Percentiles rank a stretch among this genome's conserved stretches.
These are phyloP conservation scores for Backusella macrospora DNA, from an alignment of 192 early-diverging fungal genomes.

Conservation along the genomic window DNA sequence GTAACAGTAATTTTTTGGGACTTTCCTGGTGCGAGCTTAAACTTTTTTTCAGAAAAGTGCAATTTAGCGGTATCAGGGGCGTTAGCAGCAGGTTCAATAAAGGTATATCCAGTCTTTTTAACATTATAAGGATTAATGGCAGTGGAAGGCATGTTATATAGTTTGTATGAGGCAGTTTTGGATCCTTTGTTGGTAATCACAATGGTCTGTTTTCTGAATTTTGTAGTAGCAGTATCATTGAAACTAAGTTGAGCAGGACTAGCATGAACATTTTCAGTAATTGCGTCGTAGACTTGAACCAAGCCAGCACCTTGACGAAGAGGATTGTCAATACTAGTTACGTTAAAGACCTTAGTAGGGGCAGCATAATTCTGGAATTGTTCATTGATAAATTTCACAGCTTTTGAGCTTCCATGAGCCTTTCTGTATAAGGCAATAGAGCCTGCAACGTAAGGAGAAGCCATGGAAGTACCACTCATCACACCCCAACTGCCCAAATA, in stretches of 20 bases:
- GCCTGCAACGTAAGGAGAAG: constrained; percentile 84
- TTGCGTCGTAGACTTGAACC: constrained; percentile 50
- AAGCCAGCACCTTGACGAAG: constrained; percentile 58
- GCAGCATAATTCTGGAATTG: constrained; percentile 41
- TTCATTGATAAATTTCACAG: constrained; percentile 31
- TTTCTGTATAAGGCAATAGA: constrained; percentile 51
- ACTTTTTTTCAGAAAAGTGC: constrained; percentile 23
- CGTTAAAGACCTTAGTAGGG: not conserved
- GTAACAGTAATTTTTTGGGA: constrained; percentile 26
- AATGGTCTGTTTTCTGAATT: constrained; percentile 38
- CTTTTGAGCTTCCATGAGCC: constrained; percentile 27
- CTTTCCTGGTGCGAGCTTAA: constrained; percentile 28
- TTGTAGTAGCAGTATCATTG: constrained; percentile 49
- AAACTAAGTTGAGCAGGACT: constrained; percentile 54
- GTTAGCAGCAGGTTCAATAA: constrained; percentile 16
- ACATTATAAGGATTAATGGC: constrained; percentile 46
- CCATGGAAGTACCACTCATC: constrained; percentile 93
- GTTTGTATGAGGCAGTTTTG: constrained; percentile 37
- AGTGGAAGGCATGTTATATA: constrained; percentile 44
- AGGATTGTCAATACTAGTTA: constrained; percentile 26
- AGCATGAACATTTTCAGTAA: constrained; percentile 37
- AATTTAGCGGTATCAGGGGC: constrained; percentile 18
- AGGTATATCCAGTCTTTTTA: constrained; percentile 7
- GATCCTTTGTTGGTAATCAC: constrained; percentile 49
- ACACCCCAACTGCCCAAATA: constrained; percentile 43